Conservation (phyloP, 768 basidiomycete genomes). For the Sarcomyxa edulis region DNA sequence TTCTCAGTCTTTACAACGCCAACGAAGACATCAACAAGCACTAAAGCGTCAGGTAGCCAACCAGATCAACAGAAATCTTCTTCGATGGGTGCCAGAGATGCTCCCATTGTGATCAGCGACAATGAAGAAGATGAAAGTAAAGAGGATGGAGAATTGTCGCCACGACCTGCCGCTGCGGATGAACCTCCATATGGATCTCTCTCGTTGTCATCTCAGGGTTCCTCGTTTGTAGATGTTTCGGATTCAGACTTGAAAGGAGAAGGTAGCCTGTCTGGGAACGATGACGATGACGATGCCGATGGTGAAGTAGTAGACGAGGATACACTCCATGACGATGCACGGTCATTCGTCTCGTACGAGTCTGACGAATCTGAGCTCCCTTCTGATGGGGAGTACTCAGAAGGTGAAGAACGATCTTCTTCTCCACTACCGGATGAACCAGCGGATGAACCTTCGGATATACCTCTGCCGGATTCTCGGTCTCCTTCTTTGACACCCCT, state of each 20-base stretch:
- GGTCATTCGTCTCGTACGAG: conserved; percentile 19
- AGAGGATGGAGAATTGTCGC: too few relatives aligned
- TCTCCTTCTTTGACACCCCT: conserved; percentile 59
- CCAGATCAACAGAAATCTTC: too few relatives aligned
- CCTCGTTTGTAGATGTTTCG: conserved; percentile 45
- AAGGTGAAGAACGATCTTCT: conserved; percentile 12
- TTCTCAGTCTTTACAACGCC: too few relatives aligned
- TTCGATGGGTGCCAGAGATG: too few relatives aligned
- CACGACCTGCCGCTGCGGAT: too few relatives aligned
- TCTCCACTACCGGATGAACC: conserved; percentile 3
- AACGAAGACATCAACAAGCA: too few relatives aligned
- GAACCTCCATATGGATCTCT: conserved; percentile 29
- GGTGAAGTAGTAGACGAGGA: conserved; percentile 16
- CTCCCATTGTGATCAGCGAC: too few relatives aligned
- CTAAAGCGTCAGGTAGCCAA: too few relatives aligned
- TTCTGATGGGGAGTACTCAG: conserved; percentile 20
- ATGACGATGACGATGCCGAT: conserved; percentile 27
- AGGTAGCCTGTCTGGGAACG: too few relatives aligned
- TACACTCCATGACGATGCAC: conserved; percentile 12
- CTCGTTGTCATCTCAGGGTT: conserved; percentile 35
- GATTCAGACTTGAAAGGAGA: conserved; percentile 20
- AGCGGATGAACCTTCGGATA: conserved; percentile 19
- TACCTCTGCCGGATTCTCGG: conserved; percentile 39
- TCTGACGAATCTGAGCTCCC: conserved; percentile 25
- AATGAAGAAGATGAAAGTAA: too few relatives aligned